A percentile compares a stretch with the other conserved stretches of the same genome.
Conservation (phyloP, 148 eudicot species). For the Vaccinium myrtillus region DNA sequence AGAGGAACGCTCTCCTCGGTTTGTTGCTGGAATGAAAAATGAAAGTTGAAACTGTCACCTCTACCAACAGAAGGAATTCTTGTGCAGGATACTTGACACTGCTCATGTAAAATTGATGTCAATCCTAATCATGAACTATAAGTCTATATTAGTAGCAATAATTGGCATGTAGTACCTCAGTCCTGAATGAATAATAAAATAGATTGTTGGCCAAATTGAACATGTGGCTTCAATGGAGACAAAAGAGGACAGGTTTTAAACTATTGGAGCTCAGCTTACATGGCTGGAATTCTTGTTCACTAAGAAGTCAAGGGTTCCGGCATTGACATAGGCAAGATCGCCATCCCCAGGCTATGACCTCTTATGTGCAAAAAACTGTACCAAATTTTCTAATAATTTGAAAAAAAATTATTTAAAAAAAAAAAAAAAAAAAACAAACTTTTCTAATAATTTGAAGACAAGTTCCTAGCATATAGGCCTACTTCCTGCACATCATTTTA, state of each 20-base stretch:
- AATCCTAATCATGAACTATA: background rate
- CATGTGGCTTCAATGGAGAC: background rate
- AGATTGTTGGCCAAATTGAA: background rate
- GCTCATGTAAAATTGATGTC: background rate
- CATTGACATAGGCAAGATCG: background rate
- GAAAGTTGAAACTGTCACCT: background rate
- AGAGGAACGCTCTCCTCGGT: slow-evolving; percentile 51
- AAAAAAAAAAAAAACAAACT: too few species aligned
- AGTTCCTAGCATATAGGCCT: background rate
- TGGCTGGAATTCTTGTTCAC: background rate
- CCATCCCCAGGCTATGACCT: background rate
- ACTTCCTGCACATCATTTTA: background rate
- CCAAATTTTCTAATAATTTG: background rate
- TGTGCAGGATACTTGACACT: background rate
- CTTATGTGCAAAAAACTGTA: background rate
- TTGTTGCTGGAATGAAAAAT: slow-evolving; percentile 42
- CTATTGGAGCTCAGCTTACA: background rate
- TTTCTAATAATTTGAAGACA: background rate
- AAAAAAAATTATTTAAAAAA: too few species aligned
- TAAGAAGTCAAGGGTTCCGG: background rate
- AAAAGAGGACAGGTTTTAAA: background rate
- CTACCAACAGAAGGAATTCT: background rate
- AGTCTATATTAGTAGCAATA: background rate
- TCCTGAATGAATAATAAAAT: background rate
- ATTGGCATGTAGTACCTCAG: background rate